These are phyloP conservation scores for Eucalyptus microcorys DNA, from an alignment of 345 rosid species.

Conservation along the genomic window DNA sequence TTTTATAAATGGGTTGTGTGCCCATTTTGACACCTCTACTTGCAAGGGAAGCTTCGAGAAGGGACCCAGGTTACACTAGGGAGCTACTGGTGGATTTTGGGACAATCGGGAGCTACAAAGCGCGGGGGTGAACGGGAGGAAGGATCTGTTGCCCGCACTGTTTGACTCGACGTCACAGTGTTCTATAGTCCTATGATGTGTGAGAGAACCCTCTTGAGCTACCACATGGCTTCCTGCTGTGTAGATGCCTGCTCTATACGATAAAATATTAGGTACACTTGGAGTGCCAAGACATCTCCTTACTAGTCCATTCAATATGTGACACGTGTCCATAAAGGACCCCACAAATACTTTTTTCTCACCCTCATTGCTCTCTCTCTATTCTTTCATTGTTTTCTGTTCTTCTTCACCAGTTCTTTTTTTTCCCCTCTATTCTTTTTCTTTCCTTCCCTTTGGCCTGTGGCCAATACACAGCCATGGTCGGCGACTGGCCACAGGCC, in stretches of 20 bases:
- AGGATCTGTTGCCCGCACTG: constrained; percentile 11
- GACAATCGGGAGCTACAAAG: constrained; percentile 18
- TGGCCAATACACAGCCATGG: accelerated
- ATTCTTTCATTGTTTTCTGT: too few relatives aligned
- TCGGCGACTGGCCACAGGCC: accelerated
- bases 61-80: constrained; percentile 18
- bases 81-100: constrained; percentile 6
- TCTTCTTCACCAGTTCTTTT: too few relatives aligned
- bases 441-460: too few relatives aligned
- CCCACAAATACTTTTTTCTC: too few relatives aligned
- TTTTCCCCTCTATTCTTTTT: too few relatives aligned
- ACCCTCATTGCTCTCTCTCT: too few relatives aligned
- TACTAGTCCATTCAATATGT: too few relatives aligned
- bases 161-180: constrained; percentile 12
- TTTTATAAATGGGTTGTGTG: too few relatives aligned
- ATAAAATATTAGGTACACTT: too few relatives aligned
- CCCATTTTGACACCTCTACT: too few relatives aligned
- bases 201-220: not conserved
- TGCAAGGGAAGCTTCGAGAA: constrained; percentile 2
- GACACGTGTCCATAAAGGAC: too few relatives aligned
- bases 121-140: constrained; percentile 9
- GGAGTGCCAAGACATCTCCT: too few relatives aligned
- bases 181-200: not conserved
- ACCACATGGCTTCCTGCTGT: not conserved
- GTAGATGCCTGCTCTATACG: not conserved